phyloP scores from a whole-genome alignment of 208 protist genomes.

The Leishmania turanica region DNA sequence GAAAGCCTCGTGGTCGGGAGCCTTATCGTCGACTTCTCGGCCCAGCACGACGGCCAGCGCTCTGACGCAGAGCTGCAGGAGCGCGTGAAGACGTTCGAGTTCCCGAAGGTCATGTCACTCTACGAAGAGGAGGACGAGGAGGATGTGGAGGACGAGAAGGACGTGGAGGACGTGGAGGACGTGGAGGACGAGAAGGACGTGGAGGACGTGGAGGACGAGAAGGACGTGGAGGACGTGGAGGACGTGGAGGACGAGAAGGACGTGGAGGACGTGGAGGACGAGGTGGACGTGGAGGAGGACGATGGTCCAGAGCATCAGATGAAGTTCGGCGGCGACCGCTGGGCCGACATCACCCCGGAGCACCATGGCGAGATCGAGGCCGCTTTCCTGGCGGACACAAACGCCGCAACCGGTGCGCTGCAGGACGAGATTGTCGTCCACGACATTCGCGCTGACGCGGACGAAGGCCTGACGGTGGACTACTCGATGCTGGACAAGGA shows the following conservation, averaged over 20 bases:
- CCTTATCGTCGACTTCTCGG: conserved; percentile 61
- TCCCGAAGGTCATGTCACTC: conserved; percentile 47
- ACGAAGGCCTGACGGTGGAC: conserved; percentile 53
- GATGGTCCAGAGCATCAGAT: conserved; percentile 46
- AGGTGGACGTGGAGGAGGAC: conserved; percentile 8
- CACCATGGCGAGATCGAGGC: conserved; percentile 42
- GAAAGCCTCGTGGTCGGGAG: conserved; percentile 44
- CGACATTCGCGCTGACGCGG: conserved; percentile 35
- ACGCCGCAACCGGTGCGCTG: conserved; percentile 34
- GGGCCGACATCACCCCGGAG: conserved; percentile 38
- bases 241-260: no score
- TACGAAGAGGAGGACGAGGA: conserved; percentile 71
- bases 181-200: no score
- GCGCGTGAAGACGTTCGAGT: conserved; percentile 42
- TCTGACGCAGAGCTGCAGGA: conserved; percentile 39
- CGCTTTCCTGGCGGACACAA: conserved; percentile 62
- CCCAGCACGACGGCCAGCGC: conserved; percentile 49
- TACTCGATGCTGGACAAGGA: conserved; percentile 40
- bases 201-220: not conserved
- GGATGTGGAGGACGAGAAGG: not conserved
- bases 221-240: no score
- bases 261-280: no score
- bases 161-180: no score
- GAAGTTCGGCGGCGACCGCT: conserved; percentile 56
- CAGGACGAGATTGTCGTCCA: conserved; percentile 40